Evolutionary conservation across 192 early-diverging fungal genomes (phyloP).

Genomic region (Coemansia sp.): DNA sequence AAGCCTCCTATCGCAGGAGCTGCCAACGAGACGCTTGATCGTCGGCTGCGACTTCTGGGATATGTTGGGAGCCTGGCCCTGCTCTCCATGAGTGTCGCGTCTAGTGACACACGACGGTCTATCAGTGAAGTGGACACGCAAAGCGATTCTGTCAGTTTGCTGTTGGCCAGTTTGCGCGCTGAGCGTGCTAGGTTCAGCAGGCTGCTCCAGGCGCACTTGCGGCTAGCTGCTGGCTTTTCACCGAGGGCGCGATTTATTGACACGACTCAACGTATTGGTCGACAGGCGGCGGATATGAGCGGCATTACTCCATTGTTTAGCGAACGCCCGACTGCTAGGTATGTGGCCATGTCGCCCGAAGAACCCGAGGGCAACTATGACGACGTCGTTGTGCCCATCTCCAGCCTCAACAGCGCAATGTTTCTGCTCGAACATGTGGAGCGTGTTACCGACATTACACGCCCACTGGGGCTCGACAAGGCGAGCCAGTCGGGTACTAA

Average conservation of each 20-base stretch:
- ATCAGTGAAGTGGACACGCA: neutral
- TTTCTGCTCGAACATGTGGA: constrained; percentile 34
- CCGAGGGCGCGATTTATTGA: neutral
- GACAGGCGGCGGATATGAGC: neutral
- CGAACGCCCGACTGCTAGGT: neutral
- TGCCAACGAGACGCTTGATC: neutral
- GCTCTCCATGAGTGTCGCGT: constrained; percentile 4
- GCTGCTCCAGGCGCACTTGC: constrained; percentile 37
- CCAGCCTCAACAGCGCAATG: constrained; percentile 24
- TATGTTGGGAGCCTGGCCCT: constrained; percentile 16
- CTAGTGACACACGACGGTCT: neutral
- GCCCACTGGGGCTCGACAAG: constrained; percentile 2
- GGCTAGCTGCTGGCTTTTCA: constrained; percentile 17
- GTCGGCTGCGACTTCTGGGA: constrained; percentile 19
- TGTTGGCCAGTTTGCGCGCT: constrained; percentile 24
- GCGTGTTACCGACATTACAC: constrained; percentile 22
- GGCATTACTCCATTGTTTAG: neutral
- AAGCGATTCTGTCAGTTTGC: constrained; percentile 3
- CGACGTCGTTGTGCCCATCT: constrained; percentile 24
- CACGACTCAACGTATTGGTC: neutral
- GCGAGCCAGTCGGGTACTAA: neutral
- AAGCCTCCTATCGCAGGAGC: neutral
- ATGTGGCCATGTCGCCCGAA: neutral
- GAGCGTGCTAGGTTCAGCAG: constrained; percentile 34
- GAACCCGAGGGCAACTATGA: constrained; percentile 25